Evolutionary conservation across 305 asterid genomes (phyloP).

Genomic region (Fraxinus albicans): DNA sequence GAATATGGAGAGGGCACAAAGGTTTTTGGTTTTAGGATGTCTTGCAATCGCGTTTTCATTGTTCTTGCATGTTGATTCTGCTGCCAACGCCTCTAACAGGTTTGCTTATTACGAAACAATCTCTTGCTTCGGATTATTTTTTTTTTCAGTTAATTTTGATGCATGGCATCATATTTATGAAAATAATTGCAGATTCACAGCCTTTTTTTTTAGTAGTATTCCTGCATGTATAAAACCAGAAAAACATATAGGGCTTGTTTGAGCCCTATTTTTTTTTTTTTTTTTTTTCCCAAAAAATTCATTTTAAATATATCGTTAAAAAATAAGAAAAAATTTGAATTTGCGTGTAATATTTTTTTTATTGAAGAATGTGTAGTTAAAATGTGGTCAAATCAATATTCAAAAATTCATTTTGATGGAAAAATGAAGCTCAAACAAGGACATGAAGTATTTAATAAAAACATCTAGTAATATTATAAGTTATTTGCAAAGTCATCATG

Average conservation of each 20-base stretch:
- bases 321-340: no score
- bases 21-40: constrained; percentile 2
- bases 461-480: not conserved
- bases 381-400: no score
- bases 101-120: not conserved
- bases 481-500: not conserved
- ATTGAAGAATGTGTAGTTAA: no score
- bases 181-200: not conserved
- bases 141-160: not conserved
- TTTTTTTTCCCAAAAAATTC: no score
- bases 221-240: not conserved
- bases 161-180: not conserved
- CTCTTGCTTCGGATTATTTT: not conserved
- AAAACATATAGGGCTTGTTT: not conserved
- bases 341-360: no score
- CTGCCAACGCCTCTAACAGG: constrained; percentile 19
- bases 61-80: constrained; percentile 20
- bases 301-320: no score
- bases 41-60: constrained; percentile 17
- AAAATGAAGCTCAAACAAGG: no score
- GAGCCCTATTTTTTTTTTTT: no score
- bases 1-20: constrained; percentile 21
- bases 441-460: not conserved
- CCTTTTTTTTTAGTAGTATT: not conserved
- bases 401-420: no score